These are phyloP conservation scores for Atalantia buxifolia DNA, from an alignment of 345 rosid genomes.

Conservation along the genomic window DNA sequence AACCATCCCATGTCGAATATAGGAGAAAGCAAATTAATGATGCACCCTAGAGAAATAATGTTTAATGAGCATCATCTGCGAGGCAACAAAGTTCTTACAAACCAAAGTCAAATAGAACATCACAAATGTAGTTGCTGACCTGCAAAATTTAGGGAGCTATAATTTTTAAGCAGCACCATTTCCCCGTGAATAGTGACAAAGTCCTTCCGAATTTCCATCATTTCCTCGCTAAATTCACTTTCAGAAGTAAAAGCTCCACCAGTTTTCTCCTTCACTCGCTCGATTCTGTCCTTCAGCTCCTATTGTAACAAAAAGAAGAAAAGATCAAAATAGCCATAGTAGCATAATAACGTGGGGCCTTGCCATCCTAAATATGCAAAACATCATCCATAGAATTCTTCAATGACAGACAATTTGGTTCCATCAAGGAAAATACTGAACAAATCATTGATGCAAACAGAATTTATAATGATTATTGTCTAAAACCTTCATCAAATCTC, in stretches of 20 bases:
- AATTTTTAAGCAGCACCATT: constrained; percentile 92
- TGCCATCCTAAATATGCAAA: neutral
- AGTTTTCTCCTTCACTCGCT: constrained; percentile 52
- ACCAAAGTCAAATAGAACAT: neutral
- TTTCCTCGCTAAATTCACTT: constrained; percentile 77
- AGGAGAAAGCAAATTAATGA: neutral
- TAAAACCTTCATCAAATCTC: neutral
- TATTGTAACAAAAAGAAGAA: constrained; percentile 8
- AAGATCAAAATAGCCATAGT: neutral
- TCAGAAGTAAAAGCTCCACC: constrained; percentile 56
- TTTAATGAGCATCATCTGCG: constrained; percentile 2
- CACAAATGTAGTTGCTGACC: constrained; percentile 35
- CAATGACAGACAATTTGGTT: neutral
- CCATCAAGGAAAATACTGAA: neutral
- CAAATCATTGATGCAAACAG: neutral
- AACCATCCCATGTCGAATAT: neutral
- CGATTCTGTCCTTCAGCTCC: constrained; percentile 88
- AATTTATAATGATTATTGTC: neutral
- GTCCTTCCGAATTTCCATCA: constrained; percentile 92
- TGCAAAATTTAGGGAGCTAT: constrained; percentile 89
- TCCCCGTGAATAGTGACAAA: constrained; percentile 89
- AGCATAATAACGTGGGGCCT: neutral
- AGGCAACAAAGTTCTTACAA: constrained; percentile 6
- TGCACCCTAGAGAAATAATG: neutral
- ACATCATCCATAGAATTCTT: neutral